Base-by-base conservation (phyloP, 2,329 filamentous ascomycete species). In the Neodidymelliopsis sp. region DNA sequence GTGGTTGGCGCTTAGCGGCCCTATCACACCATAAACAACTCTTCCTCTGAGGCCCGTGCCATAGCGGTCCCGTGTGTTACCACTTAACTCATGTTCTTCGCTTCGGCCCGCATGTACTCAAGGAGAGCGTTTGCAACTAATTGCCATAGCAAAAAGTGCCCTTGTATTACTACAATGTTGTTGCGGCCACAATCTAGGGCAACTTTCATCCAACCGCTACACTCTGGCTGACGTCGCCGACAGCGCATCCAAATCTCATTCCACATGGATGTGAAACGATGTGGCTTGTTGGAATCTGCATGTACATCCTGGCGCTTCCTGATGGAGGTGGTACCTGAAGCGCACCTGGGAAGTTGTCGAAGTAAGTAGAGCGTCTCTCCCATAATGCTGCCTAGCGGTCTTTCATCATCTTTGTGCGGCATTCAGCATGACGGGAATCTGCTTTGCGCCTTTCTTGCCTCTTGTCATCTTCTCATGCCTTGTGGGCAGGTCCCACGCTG, bases 1-100 rank as follows among this genome's bases (percentile, higher is more conserved):
- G 11, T 4, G n/a, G n/a, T 13, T 16, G 49, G 45, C 45, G 54
- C 28, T 49, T 47, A 40, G 33, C 34, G 25, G 10, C 19, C 54
- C 46, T 49, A 54, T 57, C 50, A 48, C 12, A 4, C 6, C 9
- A 8, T 13, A 12, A n/a, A 19, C 5, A 7, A 16, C 33, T 10
- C 25, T 44, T 39, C 49, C 48, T 35, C 34, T 34, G 34, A 42
- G 42, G 36, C 28, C 36, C 20, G 35, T 44, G 35, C 45, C 27
- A 28, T 28, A 10, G 25, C 27, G 36, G n/a, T 20, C 35, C 42
- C 33, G 27, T 34, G 27, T 34, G 12, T 28, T 10, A 3, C 43
- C 29, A 16, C 18, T 30, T 5, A 41, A n/a, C 8, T 28, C 37
- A 6, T 7, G 1, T 18, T n/a, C 15, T 23, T 13, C 37, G 9